A percentile compares a stretch with the other conserved stretches of the same genome.
Conservation (phyloP, 169 alveolate genomes). For the Plasmodium inui region DNA sequence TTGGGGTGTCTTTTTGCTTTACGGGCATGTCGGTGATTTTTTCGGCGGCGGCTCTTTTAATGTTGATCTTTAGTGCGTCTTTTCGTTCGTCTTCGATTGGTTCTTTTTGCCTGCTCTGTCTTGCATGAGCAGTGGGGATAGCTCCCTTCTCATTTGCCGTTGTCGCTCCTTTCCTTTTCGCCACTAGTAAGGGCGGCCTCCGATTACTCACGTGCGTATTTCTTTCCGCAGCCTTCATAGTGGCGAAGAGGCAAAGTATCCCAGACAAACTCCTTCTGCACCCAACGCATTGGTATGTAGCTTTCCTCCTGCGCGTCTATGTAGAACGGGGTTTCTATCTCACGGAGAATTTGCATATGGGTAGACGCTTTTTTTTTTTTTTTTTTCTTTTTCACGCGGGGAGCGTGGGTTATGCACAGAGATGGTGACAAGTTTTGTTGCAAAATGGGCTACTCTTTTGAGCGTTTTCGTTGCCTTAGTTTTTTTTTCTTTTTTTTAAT, state of each 20-base stretch:
- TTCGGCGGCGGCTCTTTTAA: not conserved
- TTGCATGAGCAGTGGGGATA: not conserved
- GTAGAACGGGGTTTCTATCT: not conserved
- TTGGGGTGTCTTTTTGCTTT: conserved; percentile 4
- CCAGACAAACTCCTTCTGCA: not conserved
- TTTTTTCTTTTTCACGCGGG: not conserved
- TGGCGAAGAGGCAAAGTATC: not conserved
- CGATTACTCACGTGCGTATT: not conserved
- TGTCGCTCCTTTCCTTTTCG: conserved; percentile 19
- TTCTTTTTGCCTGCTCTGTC: not conserved
- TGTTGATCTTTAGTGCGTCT: not conserved
- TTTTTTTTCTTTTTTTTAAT: no score
- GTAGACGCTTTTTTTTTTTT: not conserved
- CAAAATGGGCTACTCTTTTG: not conserved
- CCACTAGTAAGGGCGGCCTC: not conserved
- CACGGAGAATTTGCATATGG: not conserved
- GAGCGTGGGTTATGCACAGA: not conserved
- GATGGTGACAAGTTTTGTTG: not conserved
- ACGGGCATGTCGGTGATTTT: not conserved
- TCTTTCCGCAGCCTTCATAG: conserved; percentile 17
- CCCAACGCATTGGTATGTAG: not conserved
- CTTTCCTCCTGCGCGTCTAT: not conserved
- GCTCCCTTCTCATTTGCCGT: not conserved
- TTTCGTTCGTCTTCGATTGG: not conserved
- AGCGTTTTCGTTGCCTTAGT: not conserved